Percentiles rank a stretch among this genome's conserved stretches.
Evolutionary conservation across 108 stramenopile species (phyloP).

Genomic region (Nitzschia sp.): DNA sequence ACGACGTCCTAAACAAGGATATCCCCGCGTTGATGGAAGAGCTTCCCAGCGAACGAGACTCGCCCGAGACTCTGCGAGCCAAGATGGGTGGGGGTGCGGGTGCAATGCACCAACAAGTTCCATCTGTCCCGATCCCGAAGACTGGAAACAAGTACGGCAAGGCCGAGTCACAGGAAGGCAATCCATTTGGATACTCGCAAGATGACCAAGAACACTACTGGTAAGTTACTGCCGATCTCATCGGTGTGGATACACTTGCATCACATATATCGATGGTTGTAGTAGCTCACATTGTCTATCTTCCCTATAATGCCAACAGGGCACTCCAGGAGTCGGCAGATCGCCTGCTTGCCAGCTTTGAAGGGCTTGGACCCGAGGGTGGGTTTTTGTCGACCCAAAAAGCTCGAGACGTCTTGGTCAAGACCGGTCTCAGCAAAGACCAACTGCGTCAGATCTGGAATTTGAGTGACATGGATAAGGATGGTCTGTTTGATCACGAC

Average conservation of each 20-base stretch:
- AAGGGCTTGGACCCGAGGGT: conserved; percentile 76
- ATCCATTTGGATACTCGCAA: conserved; percentile 80
- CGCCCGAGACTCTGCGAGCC: conserved; percentile 72
- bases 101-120: conserved; percentile 16
- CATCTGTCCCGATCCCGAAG: conserved; percentile 78
- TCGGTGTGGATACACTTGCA: too few relatives aligned
- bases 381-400: conserved; percentile 78
- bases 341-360: conserved; percentile 61
- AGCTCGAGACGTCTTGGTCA: conserved; percentile 82
- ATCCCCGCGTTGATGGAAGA: conserved; percentile 66
- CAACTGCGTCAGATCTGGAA: conserved; percentile 94
- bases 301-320: conserved; percentile 43
- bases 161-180: conserved; percentile 49
- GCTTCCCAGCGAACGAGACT: conserved; percentile 83
- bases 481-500: conserved; percentile 88
- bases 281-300: too few relatives aligned
- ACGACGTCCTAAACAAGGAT: conserved; percentile 65
- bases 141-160: conserved; percentile 69
- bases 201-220: conserved; percentile 77
- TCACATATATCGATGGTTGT: too few relatives aligned
- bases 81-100: conserved; percentile 51
- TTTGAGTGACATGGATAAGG: conserved; percentile 88
- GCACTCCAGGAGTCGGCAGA: conserved; percentile 87
- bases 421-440: conserved; percentile 82
- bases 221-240: conserved; percentile 31